These are phyloP conservation scores for Eucalyptus camaldulensis DNA, from an alignment of 345 rosid species.

Conservation along the genomic window DNA sequence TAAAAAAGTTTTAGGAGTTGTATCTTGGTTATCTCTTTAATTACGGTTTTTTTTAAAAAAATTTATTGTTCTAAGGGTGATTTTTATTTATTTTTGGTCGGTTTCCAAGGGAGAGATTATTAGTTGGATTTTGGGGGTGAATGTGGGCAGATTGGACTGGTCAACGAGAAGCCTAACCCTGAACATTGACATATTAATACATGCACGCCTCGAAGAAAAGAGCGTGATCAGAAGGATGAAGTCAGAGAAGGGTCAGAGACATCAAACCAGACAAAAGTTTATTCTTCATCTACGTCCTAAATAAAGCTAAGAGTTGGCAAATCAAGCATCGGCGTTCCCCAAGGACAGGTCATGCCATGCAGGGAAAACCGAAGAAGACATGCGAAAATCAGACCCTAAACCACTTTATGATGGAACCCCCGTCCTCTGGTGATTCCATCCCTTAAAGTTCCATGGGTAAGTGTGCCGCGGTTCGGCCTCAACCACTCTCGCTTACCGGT, in stretches of 20 bases:
- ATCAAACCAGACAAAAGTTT: not conserved
- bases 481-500: not conserved
- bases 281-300: not conserved
- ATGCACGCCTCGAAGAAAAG: not conserved
- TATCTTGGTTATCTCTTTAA: not conserved
- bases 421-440: not conserved
- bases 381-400: not conserved
- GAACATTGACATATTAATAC: not conserved
- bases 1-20: not conserved
- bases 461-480: not conserved
- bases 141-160: not conserved
- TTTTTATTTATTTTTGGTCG: no score
- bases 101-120: not conserved
- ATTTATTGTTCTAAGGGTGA: no score
- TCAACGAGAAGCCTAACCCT: not conserved
- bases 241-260: not conserved
- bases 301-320: not conserved
- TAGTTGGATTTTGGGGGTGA: not conserved
- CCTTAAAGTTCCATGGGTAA: not conserved
- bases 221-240: not conserved
- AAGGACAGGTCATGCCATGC: not conserved
- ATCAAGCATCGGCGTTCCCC: not conserved
- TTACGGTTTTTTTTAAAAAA: not conserved
- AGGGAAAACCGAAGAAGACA: not conserved
- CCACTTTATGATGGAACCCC: not conserved